These are phyloP conservation scores for Chlorella vulgaris DNA, from an alignment of 139 green algal genomes.

Conservation along the genomic window DNA sequence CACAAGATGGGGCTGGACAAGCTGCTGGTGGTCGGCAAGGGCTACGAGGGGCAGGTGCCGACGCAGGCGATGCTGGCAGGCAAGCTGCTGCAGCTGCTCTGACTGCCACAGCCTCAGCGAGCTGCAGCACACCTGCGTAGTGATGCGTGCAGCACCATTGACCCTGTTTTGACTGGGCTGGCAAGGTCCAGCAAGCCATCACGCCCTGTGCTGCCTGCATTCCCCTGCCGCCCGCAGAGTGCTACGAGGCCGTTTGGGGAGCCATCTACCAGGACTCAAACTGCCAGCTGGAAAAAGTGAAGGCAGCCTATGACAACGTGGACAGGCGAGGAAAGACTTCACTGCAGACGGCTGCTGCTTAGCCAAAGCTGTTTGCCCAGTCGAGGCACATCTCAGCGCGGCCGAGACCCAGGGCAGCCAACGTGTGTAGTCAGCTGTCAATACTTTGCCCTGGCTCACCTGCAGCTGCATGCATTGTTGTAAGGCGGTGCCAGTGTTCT, in stretches of 20 bases:
- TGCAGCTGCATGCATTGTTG: too few relatives aligned
- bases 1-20: not conserved
- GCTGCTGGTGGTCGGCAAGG: conserved; percentile 16
- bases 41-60: conserved; percentile 1
- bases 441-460: too few relatives aligned
- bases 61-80: not conserved
- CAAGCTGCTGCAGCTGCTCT: not conserved
- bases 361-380: too few relatives aligned
- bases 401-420: too few relatives aligned
- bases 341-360: too few relatives aligned
- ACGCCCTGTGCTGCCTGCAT: too few relatives aligned
- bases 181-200: too few relatives aligned
- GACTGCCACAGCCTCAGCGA: not conserved
- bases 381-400: too few relatives aligned
- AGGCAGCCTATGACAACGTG: not conserved
- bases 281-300: not conserved
- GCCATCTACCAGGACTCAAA: not conserved
- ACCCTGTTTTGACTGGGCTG: too few relatives aligned
- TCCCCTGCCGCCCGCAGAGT: not conserved
- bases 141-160: not conserved
- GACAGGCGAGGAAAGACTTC: too few relatives aligned
- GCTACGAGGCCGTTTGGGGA: not conserved
- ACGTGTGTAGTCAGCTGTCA: too few relatives aligned
- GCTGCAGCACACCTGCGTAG: not conserved
- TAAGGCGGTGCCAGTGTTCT: too few relatives aligned